Base-by-base conservation (phyloP, 352 stramenopile species). In the Thalassiosira mediterranea region DNA sequence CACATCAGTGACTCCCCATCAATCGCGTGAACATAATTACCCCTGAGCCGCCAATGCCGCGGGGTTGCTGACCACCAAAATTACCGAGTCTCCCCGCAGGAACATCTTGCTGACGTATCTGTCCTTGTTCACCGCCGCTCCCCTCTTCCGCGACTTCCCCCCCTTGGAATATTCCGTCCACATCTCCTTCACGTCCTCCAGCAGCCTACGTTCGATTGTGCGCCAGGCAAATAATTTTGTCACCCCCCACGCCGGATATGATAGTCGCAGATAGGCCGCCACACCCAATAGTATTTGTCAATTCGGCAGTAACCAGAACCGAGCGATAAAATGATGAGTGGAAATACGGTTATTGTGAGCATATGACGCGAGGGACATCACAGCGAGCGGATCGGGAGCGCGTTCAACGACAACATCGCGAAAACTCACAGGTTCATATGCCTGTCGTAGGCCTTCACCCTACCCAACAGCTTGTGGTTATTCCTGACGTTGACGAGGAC, bases 101-200 rank as follows among this genome's bases (percentile, higher is more conserved):
- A 99, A 99, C 95, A 99, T 98, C 87, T 99, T 99, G 87, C 95
- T 98, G 42, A 98, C 95, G 74, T 98, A 99, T 81, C 96, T 91
- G 90, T 99, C 96, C 61, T 98, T 98, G 88, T 98, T 98, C n/a
- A 98, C 92, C 13, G 95, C 90, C 76, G 97, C 97, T 61, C 94
- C 95, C 51, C 95, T 93, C 74, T 98, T 98, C 79, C 97, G 97
- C 53, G 94, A 94, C 86, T 98, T 98, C 44, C 96, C 96, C 31
- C 95, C 96, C 89, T 99, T 99, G 71, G 96, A 96, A 61, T 94
- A 90, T 91, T 99, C 97, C 17, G 96, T 99, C 97, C 97, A 99
- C 95, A 99, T 98, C 90, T 99, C 97, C 87, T 99, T 99, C 38
- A 99, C 97, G 81, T 99, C 98, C 89, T 99, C 97, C 48, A 99